Evolutionary conservation across 1,284 basidiomycete genomes (phyloP).

Genomic region (Ceratobasidium sp.): DNA sequence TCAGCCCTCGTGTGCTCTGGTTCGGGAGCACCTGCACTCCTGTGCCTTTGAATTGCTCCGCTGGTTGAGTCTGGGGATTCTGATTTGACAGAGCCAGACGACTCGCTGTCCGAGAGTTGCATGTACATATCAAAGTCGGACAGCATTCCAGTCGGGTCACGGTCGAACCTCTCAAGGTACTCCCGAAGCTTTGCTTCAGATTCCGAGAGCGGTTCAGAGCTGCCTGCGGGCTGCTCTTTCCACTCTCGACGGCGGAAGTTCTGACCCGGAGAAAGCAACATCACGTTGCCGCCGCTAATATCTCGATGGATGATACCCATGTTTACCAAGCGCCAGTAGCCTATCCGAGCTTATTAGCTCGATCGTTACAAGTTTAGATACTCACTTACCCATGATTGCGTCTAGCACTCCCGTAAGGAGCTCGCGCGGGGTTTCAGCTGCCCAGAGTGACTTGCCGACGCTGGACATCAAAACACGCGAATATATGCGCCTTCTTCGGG

Average conservation of each 20-base stretch:
- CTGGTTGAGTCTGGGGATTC: neutral
- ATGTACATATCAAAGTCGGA: slow-evolving; percentile 20
- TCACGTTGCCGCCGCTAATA: slow-evolving; percentile 30
- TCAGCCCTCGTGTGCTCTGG: neutral
- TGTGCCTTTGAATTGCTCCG: neutral
- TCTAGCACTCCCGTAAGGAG: slow-evolving; percentile 21
- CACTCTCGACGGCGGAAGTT: neutral
- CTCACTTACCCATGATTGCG: slow-evolving; percentile 13
- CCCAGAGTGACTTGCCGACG: slow-evolving; percentile 5
- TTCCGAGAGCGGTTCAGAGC: neutral
- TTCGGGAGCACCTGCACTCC: neutral
- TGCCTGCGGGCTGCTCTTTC: neutral
- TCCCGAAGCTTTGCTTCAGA: slow-evolving; percentile 13
- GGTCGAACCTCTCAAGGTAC: neutral
- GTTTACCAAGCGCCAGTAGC: slow-evolving; percentile 34
- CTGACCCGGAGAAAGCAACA: slow-evolving; percentile 7
- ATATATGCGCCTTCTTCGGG: slow-evolving; percentile 1
- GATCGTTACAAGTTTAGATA: neutral
- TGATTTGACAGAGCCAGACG: neutral
- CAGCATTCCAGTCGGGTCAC: slow-evolving; percentile 7
- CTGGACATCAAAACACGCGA: slow-evolving; percentile 33
- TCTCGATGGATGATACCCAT: slow-evolving; percentile 27
- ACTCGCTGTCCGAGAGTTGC: neutral
- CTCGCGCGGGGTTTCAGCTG: slow-evolving; percentile 1
- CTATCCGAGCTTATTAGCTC: neutral